Conservation (phyloP, 495 filamentous ascomycete species). For the Choiromyces venosus region DNA sequence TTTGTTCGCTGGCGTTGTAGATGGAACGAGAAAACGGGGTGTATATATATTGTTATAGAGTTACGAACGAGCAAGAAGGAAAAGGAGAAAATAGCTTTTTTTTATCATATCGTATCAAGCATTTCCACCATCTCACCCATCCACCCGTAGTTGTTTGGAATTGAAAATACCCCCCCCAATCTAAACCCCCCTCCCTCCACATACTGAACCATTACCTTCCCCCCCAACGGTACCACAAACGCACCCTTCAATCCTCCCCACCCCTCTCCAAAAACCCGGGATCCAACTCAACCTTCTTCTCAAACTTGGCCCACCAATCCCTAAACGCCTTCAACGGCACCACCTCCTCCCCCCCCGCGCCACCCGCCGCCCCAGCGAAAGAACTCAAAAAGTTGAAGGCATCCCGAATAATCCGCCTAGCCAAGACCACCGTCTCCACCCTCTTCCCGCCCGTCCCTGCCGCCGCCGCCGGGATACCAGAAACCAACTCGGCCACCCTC, state of each 20-base stretch:
- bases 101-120: background rate
- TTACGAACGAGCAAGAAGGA: slow-evolving; percentile 20
- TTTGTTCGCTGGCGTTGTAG: slow-evolving; percentile 11
- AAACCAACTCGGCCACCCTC: slow-evolving; percentile 68
- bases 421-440: slow-evolving; percentile 64
- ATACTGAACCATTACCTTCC: slow-evolving; percentile 14
- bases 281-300: slow-evolving; percentile 76
- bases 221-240: background rate
- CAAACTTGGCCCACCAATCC: slow-evolving; percentile 98
- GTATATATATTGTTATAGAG: slow-evolving; percentile 29
- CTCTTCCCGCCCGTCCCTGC: slow-evolving; percentile 33
- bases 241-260: slow-evolving; percentile 45
- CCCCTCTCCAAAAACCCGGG: slow-evolving; percentile 84
- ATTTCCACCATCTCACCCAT: background rate
- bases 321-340: slow-evolving; percentile 86
- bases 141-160: background rate
- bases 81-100: background rate
- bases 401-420: slow-evolving; percentile 88
- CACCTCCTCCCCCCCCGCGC: slow-evolving; percentile 62
- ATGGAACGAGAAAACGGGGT: slow-evolving; percentile 18
- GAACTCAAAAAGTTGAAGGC: slow-evolving; percentile 96
- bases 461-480: slow-evolving; percentile 27
- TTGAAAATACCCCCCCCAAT: slow-evolving; percentile 8
- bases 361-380: slow-evolving; percentile 59
- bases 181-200: slow-evolving; percentile 9